A percentile compares a stretch with the other conserved stretches of the same genome.
These are phyloP conservation scores for Apiospora koreana DNA, from an alignment of 2,329 filamentous ascomycete species.

Conservation along the genomic window DNA sequence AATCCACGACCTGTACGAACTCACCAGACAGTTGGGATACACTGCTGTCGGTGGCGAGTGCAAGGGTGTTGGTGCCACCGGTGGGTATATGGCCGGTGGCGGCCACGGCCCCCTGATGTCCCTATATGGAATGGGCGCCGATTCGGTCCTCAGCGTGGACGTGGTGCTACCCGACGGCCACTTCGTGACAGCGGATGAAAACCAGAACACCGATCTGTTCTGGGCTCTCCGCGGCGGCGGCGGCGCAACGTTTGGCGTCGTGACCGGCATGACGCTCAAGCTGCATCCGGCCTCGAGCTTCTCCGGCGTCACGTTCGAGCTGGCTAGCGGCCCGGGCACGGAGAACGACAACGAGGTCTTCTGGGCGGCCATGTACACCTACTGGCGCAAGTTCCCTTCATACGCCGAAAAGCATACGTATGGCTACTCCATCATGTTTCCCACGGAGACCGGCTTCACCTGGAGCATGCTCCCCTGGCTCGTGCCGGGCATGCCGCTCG, in stretches of 20 bases:
- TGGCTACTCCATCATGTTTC: constrained; percentile 6
- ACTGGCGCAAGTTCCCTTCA: constrained; percentile 4
- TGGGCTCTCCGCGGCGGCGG: constrained; percentile 48
- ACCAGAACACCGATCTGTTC: constrained; percentile 44
- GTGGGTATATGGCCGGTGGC: constrained; percentile 45
- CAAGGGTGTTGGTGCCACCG: constrained; percentile 46
- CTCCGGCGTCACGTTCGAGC: constrained; percentile 29
- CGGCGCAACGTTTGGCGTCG: constrained; percentile 40
- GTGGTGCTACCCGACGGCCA: constrained; percentile 45
- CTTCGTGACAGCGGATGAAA: constrained; percentile 38
- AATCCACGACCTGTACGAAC: constrained; percentile 51
- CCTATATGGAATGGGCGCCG: constrained; percentile 46
- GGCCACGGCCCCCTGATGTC: constrained; percentile 52
- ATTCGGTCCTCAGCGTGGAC: constrained; percentile 40
- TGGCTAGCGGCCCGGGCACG: constrained; percentile 21
- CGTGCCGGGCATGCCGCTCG: not conserved
- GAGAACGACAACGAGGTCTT: constrained; percentile 28
- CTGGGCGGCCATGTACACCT: constrained; percentile 26
- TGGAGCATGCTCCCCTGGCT: constrained; percentile 6
- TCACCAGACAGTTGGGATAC: constrained; percentile 44
- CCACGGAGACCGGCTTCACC: not conserved
- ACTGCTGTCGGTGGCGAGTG: constrained; percentile 51
- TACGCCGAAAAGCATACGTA: not conserved
- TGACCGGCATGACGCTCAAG: constrained; percentile 35
- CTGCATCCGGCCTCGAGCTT: constrained; percentile 32